Evolutionary conservation across 495 filamentous ascomycete species (phyloP).

Genomic region (Xylaria bambusicola): DNA sequence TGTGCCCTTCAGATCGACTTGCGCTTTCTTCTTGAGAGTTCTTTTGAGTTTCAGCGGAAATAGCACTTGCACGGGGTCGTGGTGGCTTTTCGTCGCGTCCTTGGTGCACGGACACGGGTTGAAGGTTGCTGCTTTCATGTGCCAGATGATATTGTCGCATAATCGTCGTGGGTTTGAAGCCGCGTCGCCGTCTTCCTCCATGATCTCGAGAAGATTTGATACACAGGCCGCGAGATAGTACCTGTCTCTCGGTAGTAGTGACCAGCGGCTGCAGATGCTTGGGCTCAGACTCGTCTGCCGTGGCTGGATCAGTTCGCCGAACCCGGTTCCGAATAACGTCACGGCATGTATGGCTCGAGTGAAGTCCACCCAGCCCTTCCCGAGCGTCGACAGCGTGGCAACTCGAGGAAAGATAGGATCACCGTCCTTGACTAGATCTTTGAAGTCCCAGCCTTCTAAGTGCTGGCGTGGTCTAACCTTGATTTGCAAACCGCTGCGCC

Average conservation of each 20-base stretch:
- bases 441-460: conserved; percentile 33
- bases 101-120: conserved; percentile 17
- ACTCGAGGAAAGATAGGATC: conserved; percentile 26
- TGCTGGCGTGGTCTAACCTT: conserved; percentile 20
- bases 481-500: conserved; percentile 10
- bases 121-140: conserved; percentile 17
- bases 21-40: conserved; percentile 7
- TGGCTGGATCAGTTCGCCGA: conserved; percentile 37
- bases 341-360: conserved; percentile 27
- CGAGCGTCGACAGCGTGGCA: conserved; percentile 24
- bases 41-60: conserved; percentile 7
- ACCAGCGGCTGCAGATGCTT: conserved; percentile 22
- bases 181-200: conserved; percentile 22
- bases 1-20: neutral
- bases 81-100: neutral
- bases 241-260: conserved; percentile 20
- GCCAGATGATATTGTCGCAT: conserved; percentile 25
- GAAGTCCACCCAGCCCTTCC: conserved; percentile 40
- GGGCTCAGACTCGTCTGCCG: neutral
- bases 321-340: conserved; percentile 35
- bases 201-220: conserved; percentile 29
- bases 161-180: conserved; percentile 20
- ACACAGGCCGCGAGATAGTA: conserved; percentile 28
- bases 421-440: conserved; percentile 23
- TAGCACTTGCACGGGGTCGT: conserved; percentile 22